phyloP scores from a whole-genome alignment of 2,329 filamentous ascomycete species.

The Penicillium sp. region DNA sequence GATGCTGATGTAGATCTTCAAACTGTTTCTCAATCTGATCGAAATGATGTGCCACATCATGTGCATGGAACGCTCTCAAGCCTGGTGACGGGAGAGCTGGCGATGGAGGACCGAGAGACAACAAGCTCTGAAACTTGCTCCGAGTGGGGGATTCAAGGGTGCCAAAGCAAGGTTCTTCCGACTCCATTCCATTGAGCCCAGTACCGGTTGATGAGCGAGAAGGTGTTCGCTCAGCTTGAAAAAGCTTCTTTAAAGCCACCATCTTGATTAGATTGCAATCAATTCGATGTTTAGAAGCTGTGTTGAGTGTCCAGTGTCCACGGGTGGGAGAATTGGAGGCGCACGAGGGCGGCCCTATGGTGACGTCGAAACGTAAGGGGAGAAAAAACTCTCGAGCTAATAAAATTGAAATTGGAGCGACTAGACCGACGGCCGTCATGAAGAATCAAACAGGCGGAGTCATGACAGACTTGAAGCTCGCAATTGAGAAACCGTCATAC shows the following conservation, averaged over 20 bases:
- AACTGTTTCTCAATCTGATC: conserved; percentile 49
- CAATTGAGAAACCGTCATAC: conserved; percentile 21
- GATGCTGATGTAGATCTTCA: conserved; percentile 45
- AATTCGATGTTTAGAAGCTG: conserved; percentile 15
- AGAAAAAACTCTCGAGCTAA: conserved; percentile 18
- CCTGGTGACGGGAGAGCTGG: conserved; percentile 24
- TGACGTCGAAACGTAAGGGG: conserved; percentile 8
- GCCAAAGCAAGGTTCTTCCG: conserved; percentile 18
- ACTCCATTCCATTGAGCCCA: conserved; percentile 13
- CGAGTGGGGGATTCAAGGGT: conserved; percentile 11
- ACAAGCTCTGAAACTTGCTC: not conserved
- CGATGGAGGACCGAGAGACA: conserved; percentile 14
- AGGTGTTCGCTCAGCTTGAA: conserved; percentile 36
- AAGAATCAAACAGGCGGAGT: conserved; percentile 19
- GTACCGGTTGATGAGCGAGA: conserved; percentile 24
- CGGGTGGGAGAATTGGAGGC: conserved; percentile 9
- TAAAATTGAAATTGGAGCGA: conserved; percentile 18
- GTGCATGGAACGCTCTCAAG: conserved; percentile 26
- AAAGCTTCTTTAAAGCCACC: conserved; percentile 45
- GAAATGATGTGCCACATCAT: conserved; percentile 41
- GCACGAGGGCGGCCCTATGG: conserved; percentile 7
- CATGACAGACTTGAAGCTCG: conserved; percentile 26
- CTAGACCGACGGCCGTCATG: conserved; percentile 26
- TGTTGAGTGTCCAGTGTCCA: not conserved
- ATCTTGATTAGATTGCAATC: conserved; percentile 30